These are phyloP conservation scores for Leucosporidium creatinivorum DNA, from an alignment of 768 basidiomycete species.

Conservation along the genomic window DNA sequence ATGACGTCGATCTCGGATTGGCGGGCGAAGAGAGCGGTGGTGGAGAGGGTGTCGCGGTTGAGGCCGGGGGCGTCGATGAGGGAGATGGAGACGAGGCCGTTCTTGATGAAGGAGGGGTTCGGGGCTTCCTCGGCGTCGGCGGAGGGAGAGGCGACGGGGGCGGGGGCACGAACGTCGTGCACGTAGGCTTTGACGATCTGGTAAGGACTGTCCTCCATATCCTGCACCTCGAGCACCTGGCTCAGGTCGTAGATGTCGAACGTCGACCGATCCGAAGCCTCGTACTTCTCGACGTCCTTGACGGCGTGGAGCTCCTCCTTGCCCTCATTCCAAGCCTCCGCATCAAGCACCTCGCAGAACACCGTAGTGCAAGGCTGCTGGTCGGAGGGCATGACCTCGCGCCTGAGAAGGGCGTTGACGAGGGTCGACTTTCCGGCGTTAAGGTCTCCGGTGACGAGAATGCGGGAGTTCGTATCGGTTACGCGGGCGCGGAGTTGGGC, in stretches of 20 bases:
- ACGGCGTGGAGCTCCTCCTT: slow-evolving; percentile 79
- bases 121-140: not conserved
- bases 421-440: slow-evolving; percentile 99
- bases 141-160: too few species aligned
- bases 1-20: slow-evolving; percentile 98
- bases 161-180: slow-evolving; percentile 63
- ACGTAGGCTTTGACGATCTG: slow-evolving; percentile 83
- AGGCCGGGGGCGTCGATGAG: slow-evolving; percentile 97
- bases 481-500: slow-evolving; percentile 77
- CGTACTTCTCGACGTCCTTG: slow-evolving; percentile 54
- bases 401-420: slow-evolving; percentile 85
- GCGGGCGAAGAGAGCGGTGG: slow-evolving; percentile 87
- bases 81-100: slow-evolving; percentile 78
- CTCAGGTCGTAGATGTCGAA: slow-evolving; percentile 60
- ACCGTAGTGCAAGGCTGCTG: slow-evolving; percentile 96
- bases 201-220: slow-evolving; percentile 59
- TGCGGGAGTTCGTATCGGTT: slow-evolving; percentile 85
- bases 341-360: slow-evolving; percentile 94
- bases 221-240: slow-evolving; percentile 71
- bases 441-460: slow-evolving; percentile 94
- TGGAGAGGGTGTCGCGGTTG: slow-evolving; percentile 89
- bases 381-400: slow-evolving; percentile 91
- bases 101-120: slow-evolving; percentile 33
- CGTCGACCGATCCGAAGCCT: slow-evolving; percentile 63
- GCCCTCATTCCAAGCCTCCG: slow-evolving; percentile 62